These are phyloP conservation scores for Lepidium campestre DNA, from an alignment of 441 rosid genomes.

Conservation along the genomic window DNA sequence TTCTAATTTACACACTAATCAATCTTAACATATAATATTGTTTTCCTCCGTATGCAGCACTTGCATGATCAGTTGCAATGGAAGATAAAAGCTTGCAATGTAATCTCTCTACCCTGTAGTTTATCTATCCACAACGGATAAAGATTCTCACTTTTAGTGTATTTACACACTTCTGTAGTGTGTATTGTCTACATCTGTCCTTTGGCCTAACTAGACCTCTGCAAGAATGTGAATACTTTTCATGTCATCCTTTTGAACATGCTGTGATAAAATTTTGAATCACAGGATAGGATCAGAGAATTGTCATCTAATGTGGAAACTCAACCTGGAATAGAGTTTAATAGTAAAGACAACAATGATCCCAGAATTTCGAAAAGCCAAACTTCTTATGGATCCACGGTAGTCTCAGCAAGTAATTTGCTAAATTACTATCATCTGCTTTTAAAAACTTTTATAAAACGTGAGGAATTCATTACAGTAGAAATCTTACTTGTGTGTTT, in stretches of 20 bases:
- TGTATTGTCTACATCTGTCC: constrained; percentile 9
- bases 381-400: constrained; percentile 34
- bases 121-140: not conserved
- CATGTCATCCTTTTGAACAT: not conserved
- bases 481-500: constrained; percentile 13
- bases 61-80: constrained; percentile 81
- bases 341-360: constrained; percentile 31
- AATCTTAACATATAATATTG: not conserved
- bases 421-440: constrained; percentile 22
- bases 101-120: constrained; percentile 42
- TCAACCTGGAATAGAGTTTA: constrained; percentile 33
- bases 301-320: constrained; percentile 36
- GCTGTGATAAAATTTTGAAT: constrained; percentile 8
- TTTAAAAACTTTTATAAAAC: not conserved
- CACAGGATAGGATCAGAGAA: constrained; percentile 77
- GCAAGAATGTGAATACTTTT: not conserved
- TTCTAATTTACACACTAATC: not conserved
- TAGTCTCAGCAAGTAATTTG: constrained; percentile 39
- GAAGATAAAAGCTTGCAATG: constrained; percentile 79
- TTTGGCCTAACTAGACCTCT: not conserved
- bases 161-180: not conserved
- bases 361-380: constrained; percentile 25
- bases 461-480: not conserved
- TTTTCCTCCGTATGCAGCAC: constrained; percentile 39
- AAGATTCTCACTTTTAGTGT: not conserved